Percentiles rank a stretch among this genome's conserved stretches.
These are phyloP conservation scores for Samsoniella hepiali DNA, from an alignment of 2,329 filamentous ascomycete species.

Conservation along the genomic window DNA sequence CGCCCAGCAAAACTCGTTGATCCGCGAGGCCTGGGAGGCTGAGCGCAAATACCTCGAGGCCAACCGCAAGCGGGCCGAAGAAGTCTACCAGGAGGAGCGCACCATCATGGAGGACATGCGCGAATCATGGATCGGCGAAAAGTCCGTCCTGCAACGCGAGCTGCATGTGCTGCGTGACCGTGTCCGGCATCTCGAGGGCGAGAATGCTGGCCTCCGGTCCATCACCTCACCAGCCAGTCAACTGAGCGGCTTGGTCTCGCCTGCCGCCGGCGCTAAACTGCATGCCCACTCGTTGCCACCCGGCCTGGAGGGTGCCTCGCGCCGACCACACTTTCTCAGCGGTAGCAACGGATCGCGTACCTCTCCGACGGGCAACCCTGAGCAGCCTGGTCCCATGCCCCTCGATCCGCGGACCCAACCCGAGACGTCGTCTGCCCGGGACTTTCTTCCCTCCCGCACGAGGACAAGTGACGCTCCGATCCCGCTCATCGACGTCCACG, in stretches of 20 bases:
- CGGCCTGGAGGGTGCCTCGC: constrained; percentile 34
- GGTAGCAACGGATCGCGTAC: constrained; percentile 30
- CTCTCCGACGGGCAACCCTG: constrained; percentile 35
- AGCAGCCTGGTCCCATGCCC: constrained; percentile 37
- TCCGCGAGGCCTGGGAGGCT: constrained; percentile 50
- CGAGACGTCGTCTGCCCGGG: constrained; percentile 32
- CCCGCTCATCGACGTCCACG: constrained; percentile 54
- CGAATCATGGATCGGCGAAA: constrained; percentile 45
- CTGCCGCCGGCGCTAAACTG: constrained; percentile 1
- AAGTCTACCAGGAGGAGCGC: constrained; percentile 54
- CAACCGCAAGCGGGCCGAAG: constrained; percentile 50
- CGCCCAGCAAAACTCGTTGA: constrained; percentile 40
- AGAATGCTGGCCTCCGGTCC: constrained; percentile 35
- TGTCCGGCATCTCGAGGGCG: constrained; percentile 34
- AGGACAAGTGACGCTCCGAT: constrained; percentile 33
- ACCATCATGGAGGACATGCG: constrained; percentile 52
- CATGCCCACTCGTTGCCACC: constrained; percentile 29
- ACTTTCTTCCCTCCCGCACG: constrained; percentile 35
- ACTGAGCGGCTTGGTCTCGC: constrained; percentile 29
- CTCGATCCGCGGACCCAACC: constrained; percentile 46
- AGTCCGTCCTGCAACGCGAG: constrained; percentile 38
- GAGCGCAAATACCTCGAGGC: constrained; percentile 54
- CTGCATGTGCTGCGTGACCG: constrained; percentile 41
- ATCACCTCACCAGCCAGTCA: constrained; percentile 30
- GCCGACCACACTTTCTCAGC: constrained; percentile 33